A percentile compares a stretch with the other conserved stretches of the same genome.
Conservation (phyloP, 192 early-diverging fungal species). For the Fimicolochytrium jonesii region DNA sequence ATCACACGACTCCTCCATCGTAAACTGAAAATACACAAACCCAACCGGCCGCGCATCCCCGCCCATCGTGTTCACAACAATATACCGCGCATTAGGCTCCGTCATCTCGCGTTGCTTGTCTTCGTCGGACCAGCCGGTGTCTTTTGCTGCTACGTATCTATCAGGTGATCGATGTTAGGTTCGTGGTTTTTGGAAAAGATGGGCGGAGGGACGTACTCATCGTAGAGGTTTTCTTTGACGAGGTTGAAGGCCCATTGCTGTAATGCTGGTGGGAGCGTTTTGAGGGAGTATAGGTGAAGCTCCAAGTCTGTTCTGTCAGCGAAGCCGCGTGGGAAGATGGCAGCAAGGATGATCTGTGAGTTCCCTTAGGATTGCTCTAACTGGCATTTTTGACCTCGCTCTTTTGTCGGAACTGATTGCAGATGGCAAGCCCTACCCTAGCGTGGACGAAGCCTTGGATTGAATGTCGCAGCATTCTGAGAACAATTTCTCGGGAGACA, state of each 20-base stretch:
- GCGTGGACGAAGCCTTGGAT: too few relatives aligned
- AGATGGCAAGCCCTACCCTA: too few relatives aligned
- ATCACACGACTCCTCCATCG: constrained; percentile 57
- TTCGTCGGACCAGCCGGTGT: constrained; percentile 58
- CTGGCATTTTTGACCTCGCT: too few relatives aligned
- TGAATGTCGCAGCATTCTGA: too few relatives aligned
- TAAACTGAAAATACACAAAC: constrained; percentile 59
- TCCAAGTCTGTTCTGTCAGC: too few relatives aligned
- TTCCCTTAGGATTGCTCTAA: too few relatives aligned
- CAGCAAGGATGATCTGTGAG: too few relatives aligned
- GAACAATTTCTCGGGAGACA: too few relatives aligned
- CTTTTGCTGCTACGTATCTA: constrained; percentile 60
- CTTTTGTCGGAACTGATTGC: too few relatives aligned
- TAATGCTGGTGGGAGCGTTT: constrained; percentile 14
- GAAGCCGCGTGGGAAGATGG: too few relatives aligned
- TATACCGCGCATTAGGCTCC: constrained; percentile 49
- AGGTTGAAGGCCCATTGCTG: constrained; percentile 49
- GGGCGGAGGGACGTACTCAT: constrained; percentile 41
- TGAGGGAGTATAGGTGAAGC: not conserved
- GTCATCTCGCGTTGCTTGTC: constrained; percentile 56
- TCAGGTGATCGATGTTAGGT: not conserved
- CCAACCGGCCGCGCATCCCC: constrained; percentile 29
- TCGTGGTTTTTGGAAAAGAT: not conserved
- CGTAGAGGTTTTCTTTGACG: constrained; percentile 58
- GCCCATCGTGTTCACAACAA: constrained; percentile 44